Evolutionary conservation across 805 yeast genomes (phyloP).

Genomic region (Lipomyces japonicus): DNA sequence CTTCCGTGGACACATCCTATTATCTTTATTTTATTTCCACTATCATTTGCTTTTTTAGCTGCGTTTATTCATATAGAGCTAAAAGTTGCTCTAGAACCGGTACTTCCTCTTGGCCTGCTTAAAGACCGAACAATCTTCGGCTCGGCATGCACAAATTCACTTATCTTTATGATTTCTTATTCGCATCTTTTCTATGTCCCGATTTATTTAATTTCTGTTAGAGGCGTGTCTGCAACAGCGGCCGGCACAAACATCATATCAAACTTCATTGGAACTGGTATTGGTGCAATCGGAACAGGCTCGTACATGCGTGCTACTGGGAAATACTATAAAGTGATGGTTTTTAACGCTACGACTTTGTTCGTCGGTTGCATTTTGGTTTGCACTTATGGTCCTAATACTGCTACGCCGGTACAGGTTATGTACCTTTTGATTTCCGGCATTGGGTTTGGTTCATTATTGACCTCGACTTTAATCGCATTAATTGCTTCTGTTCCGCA

Average conservation of each 20-base stretch:
- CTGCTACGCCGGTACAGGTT: constrained; percentile 41
- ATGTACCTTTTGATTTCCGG: constrained; percentile 53
- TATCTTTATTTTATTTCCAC: constrained; percentile 39
- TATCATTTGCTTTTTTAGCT: constrained; percentile 38
- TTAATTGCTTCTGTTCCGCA: constrained; percentile 71
- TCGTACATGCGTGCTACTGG: constrained; percentile 65
- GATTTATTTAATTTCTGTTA: constrained; percentile 56
- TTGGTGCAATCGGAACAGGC: constrained; percentile 67
- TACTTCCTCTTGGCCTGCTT: constrained; percentile 60
- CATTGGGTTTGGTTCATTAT: constrained; percentile 59
- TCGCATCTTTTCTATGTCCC: constrained; percentile 68
- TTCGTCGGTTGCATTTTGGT: constrained; percentile 48
- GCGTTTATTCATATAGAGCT: constrained; percentile 53
- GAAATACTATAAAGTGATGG: constrained; percentile 50
- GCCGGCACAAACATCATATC: constrained; percentile 50
- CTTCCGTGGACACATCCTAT: constrained; percentile 46
- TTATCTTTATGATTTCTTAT: constrained; percentile 64
- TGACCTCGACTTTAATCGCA: constrained; percentile 70
- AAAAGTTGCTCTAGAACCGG: constrained; percentile 56
- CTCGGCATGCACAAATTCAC: constrained; percentile 66
- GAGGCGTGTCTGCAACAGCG: constrained; percentile 50
- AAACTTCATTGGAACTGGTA: constrained; percentile 63
- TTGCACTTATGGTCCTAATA: constrained; percentile 28
- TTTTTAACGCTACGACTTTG: constrained; percentile 43
- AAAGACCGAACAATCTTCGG: constrained; percentile 57